Percentiles rank a stretch among this genome's conserved stretches.
Evolutionary conservation across 805 yeast species (phyloP).

Genomic region (Alloascoidea africana): DNA sequence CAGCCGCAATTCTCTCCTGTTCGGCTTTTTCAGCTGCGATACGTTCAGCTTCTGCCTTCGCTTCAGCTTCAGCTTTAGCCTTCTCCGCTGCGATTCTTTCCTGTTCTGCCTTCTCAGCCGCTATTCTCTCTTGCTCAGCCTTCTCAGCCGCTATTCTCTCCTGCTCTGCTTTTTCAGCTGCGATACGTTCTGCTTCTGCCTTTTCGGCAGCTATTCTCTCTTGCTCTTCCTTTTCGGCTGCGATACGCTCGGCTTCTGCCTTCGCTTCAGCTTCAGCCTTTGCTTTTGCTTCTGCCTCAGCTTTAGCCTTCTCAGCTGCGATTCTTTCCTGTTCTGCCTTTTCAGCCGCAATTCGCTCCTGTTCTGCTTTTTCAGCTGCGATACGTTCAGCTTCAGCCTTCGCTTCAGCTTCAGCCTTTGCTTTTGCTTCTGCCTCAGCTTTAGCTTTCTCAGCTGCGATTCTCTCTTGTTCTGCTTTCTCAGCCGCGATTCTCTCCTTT

Average conservation of each 20-base stretch:
- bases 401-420: neutral
- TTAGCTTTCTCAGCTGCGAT: neutral
- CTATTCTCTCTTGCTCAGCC: neutral
- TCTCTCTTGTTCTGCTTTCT: neutral
- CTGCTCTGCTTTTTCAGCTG: neutral
- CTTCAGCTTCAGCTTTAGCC: neutral
- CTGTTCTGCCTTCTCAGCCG: neutral
- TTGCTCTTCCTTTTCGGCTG: constrained; percentile 1
- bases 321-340: neutral
- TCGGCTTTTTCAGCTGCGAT: constrained; percentile 1
- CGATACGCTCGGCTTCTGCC: neutral
- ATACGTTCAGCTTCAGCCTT: neutral
- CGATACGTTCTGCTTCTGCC: neutral
- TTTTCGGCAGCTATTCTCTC: constrained; percentile 1
- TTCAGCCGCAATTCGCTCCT: neutral
- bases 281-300: neutral
- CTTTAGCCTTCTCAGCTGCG: neutral
- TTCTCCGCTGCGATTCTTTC: neutral
- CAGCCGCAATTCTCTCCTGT: constrained; percentile 1
- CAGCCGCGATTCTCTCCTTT: neutral
- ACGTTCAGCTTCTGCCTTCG: neutral
- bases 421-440: neutral
- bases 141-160: neutral
- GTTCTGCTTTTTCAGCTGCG: neutral
- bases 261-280: constrained; percentile 1